phyloP scores from a whole-genome alignment of 2,329 filamentous ascomycete species.

The Penicillium sp. region DNA sequence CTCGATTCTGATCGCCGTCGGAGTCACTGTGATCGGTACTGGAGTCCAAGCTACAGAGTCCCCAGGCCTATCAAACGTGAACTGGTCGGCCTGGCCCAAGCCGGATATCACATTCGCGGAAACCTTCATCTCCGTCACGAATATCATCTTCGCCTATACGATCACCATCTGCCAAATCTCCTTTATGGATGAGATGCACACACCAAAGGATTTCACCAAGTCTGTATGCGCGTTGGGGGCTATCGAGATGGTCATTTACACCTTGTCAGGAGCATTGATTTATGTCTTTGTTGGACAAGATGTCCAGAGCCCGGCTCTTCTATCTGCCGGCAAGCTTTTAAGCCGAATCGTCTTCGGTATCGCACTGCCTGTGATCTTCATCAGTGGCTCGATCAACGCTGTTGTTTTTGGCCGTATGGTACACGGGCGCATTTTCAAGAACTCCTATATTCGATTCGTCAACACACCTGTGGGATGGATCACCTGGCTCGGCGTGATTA shows the following conservation, averaged over 20 bases:
- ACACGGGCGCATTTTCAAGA: not conserved
- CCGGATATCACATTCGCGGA: not conserved
- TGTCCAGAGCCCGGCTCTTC: not conserved
- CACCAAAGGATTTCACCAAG: not conserved
- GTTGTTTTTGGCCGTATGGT: not conserved
- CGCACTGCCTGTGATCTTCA: not conserved
- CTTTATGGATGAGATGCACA: conserved; percentile 1
- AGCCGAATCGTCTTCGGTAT: not conserved
- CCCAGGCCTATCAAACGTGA: not conserved
- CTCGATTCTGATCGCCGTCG: not conserved
- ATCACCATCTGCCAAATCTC: conserved; percentile 1
- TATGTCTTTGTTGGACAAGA: not conserved
- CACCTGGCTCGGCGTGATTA: not conserved
- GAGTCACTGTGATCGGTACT: not conserved
- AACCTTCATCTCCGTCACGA: not conserved
- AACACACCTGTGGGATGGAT: not conserved
- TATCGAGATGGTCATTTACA: conserved; percentile 2
- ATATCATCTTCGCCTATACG: conserved; percentile 1
- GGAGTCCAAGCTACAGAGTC: not conserved
- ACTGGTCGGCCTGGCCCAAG: not conserved
- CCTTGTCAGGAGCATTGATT: not conserved
- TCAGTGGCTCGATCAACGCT: not conserved
- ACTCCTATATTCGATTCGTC: not conserved
- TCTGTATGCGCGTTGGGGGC: not conserved
- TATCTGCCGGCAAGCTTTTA: not conserved